Evolutionary conservation across 352 stramenopile species (phyloP).

Genomic region (Globisporangium nunn): DNA sequence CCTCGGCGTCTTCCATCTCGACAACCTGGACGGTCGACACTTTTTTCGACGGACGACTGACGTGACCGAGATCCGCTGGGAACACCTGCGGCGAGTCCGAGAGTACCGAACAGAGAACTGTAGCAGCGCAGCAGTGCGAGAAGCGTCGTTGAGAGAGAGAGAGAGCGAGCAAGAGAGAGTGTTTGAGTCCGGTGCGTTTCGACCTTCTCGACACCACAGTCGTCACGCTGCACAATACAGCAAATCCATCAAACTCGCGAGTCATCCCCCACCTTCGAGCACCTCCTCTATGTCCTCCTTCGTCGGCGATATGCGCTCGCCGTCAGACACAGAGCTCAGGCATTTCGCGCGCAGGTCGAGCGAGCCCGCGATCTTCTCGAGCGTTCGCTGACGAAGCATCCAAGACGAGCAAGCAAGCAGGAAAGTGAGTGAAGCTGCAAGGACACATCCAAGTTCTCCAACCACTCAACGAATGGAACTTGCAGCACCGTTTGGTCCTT

Average conservation of each 20-base stretch:
- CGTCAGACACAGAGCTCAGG: slow-evolving; percentile 46
- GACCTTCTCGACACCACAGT: no score
- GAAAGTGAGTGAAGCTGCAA: neutral
- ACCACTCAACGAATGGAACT: no score
- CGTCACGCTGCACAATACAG: neutral
- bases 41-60: slow-evolving; percentile 15
- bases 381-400: slow-evolving; percentile 10
- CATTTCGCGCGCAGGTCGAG: slow-evolving; percentile 47
- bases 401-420: neutral
- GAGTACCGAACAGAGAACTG: slow-evolving; percentile 31
- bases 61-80: slow-evolving; percentile 16
- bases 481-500: slow-evolving; percentile 25
- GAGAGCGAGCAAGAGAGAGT: no score
- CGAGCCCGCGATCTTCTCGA: slow-evolving; percentile 34
- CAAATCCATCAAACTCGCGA: neutral
- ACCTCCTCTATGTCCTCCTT: slow-evolving; percentile 68
- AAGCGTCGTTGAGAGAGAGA: neutral
- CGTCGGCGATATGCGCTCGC: slow-evolving; percentile 34
- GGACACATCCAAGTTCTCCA: neutral
- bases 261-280: slow-evolving; percentile 25
- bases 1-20: slow-evolving; percentile 16
- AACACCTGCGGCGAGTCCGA: slow-evolving; percentile 37
- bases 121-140: neutral
- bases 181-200: neutral
- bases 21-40: slow-evolving; percentile 24